Conservation (phyloP, 1,284 basidiomycete genomes). For the Prillingera fragicola region DNA sequence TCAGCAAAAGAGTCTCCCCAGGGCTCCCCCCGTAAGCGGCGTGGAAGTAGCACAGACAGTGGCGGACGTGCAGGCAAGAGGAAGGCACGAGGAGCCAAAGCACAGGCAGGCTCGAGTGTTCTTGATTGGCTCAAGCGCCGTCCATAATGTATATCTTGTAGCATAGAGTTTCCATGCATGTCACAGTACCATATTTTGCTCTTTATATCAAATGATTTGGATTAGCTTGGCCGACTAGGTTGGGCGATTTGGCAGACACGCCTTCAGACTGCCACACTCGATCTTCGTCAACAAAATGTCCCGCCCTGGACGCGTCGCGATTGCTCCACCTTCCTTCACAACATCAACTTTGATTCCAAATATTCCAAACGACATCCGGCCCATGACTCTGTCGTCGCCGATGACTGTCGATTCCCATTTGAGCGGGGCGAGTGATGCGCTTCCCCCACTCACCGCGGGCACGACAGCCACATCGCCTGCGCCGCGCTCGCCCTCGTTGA, state of each 20-base stretch:
- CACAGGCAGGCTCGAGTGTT: slow-evolving; percentile 10
- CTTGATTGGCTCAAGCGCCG: slow-evolving; percentile 23
- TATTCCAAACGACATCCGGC: too few species aligned
- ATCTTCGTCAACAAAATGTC: slow-evolving; percentile 1
- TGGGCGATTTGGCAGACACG: slow-evolving; percentile 14
- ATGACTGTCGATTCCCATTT: slow-evolving; percentile 2
- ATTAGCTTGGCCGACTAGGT: neutral
- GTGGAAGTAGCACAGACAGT: neutral
- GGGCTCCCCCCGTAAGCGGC: slow-evolving; percentile 1
- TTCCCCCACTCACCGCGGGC: slow-evolving; percentile 4
- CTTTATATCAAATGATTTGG: slow-evolving; percentile 1
- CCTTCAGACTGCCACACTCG: slow-evolving; percentile 8
- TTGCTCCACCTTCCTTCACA: slow-evolving; percentile 2
- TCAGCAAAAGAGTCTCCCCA: slow-evolving; percentile 10
- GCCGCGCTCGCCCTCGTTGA: neutral
- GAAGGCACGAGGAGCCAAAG: slow-evolving; percentile 1
- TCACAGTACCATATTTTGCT: neutral
- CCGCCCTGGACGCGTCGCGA: slow-evolving; percentile 2
- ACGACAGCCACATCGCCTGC: slow-evolving; percentile 3
- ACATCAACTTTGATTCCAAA: neutral
- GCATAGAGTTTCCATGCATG: neutral
- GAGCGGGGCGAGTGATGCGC: slow-evolving; percentile 6
- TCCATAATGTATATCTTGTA: neutral
- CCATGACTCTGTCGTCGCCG: slow-evolving; percentile 7
- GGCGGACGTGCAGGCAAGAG: neutral